Base-by-base conservation (phyloP, 495 filamentous ascomycete genomes). In the Hypomontagnella submonticulosa region DNA sequence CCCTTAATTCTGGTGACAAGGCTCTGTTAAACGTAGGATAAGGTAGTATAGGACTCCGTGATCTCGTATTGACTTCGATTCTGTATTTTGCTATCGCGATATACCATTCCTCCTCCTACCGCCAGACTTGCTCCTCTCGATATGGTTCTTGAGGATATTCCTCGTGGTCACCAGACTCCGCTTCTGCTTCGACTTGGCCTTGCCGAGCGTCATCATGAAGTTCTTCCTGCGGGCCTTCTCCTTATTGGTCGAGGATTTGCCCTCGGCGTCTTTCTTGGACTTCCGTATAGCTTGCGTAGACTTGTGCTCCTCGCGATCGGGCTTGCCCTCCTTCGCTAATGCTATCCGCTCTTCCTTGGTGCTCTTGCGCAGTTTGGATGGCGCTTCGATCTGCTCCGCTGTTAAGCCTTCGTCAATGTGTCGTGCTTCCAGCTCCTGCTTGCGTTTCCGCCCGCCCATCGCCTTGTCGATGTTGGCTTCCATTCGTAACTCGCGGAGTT, bases 171-270 rank as follows among this genome's bases (percentile, higher is more conserved):
- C 84, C 72, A 99, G 81, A 87, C 91, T 96, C 69, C 92, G 83
- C 88, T 97, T 97, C 73, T 91, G 88, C 82, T 97, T 98, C 46
- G 81, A 85, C 79, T 91, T 91, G 2, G 95, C 94, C 82, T 98
- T 98, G 46, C 93, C 91, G 36, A 98, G 76, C 27, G 93, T 97
- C 96, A 99, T 99, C 70, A 98, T 73, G 76, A 98, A 96, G 75
- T 98, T 98, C 88, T 99, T 98, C 82, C 88, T 89, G 50, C 94
- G 81, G 23, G 90, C 88, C 84, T 99, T 99, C 83, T 99, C 96
- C 83, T 91, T 91, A 79, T 99, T 99, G 68, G 95, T 99, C 4
- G 91, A 91, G 76, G 90, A 94, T 84, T 98, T 97, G 60, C 92
- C 91, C 79, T 93, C 85, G 12, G 86, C 84, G 66, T 88, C 85